These are phyloP conservation scores for Aspergillus saccharolyticus DNA, from an alignment of 495 filamentous ascomycete genomes.

Conservation along the genomic window DNA sequence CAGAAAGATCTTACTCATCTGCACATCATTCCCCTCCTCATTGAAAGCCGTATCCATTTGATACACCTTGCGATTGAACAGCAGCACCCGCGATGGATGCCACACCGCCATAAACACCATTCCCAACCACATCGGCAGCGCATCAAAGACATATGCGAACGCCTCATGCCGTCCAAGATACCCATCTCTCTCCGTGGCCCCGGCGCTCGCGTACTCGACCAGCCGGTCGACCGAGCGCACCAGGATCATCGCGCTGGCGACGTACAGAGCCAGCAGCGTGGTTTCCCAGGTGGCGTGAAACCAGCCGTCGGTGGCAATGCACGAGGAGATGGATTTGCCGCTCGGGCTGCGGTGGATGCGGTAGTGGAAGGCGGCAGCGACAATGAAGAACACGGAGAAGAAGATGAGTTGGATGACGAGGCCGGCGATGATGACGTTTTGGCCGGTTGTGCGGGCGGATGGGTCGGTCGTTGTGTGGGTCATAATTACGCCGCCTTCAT, in stretches of 20 bases:
- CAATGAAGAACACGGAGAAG: constrained; percentile 40
- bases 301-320: neutral
- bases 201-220: constrained; percentile 1
- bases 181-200: neutral
- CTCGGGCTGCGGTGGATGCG: constrained; percentile 15
- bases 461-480: constrained; percentile 22
- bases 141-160: constrained; percentile 2
- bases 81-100: neutral
- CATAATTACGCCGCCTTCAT: neutral
- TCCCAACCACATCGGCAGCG: neutral
- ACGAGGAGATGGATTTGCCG: neutral
- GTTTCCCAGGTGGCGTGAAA: neutral
- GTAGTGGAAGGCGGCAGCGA: constrained; percentile 31
- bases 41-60: neutral
- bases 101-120: neutral
- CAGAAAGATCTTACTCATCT: neutral
- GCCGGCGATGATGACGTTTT: constrained; percentile 38
- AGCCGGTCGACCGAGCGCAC: constrained; percentile 1
- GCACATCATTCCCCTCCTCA: neutral
- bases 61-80: neutral
- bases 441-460: constrained; percentile 18
- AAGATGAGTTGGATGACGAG: constrained; percentile 37
- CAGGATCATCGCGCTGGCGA: constrained; percentile 3
- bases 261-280: neutral
- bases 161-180: neutral